Base-by-base conservation (phyloP, 2,329 filamentous ascomycete species). In the Torrubiella hemipterigena region DNA sequence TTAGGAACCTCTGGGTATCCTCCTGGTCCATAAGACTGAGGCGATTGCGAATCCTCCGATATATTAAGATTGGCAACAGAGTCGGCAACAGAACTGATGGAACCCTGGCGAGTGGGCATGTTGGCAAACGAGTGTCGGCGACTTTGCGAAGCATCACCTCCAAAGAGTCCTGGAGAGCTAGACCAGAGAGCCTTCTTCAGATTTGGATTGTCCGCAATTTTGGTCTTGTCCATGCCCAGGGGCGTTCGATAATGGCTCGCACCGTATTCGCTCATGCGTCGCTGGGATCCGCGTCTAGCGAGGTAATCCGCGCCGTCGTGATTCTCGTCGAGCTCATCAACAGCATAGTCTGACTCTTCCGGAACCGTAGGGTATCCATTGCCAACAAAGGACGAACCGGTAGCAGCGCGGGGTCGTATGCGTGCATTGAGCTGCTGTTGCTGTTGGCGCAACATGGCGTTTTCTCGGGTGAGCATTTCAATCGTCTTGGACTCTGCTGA, bases 41-140 rank as follows among this genome's bases (percentile, higher is more conserved):
- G 52, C 34, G 61, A 53, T 19, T 49, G 48, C 10, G 73, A 67
- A 13, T 59, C 54, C 12, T 54, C 47, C 3, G 54, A 53, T 8
- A 54, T 49, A 13, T 75, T 69, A 15, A 72, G 56, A 8, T 60
- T 45, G 4, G 61, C 51, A 23, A 58, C 53, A 29, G 61, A 51
- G 42, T 77, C 73, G 29, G 63, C 63, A 31, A 73, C 57, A 17
- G 73, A 77, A 43, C 70, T 69, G 40, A 78, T 70, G 3, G 74
- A 78, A 3, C 65, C 69, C 41, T 79, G 74, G 11, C 75, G 65
- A 17, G 72, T 75, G 17, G 70, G 73, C 45, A 78, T 66, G 44
- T 77, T 77, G 31, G 75, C 83, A 48, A 91, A 84, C 2, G 83
- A 89, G 52, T 89, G 83, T 17, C 83, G 74, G 36, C 83, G 71